Base-by-base conservation (phyloP, 2,329 filamentous ascomycete species). In the Penicillium sp. region DNA sequence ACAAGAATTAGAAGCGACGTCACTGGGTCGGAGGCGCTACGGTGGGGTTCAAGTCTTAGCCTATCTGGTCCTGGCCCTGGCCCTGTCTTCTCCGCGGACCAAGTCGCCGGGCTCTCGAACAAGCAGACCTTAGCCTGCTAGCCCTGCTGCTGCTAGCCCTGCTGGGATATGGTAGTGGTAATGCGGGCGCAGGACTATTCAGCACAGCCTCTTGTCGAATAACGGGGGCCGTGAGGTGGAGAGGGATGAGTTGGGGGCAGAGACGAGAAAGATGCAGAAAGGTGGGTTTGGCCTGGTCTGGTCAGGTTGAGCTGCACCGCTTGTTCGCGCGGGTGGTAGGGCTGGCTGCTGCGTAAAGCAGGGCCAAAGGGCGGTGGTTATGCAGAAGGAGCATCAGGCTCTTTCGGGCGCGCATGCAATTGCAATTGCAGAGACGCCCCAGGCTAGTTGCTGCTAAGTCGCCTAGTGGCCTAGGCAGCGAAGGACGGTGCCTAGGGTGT, bases 391-490 rank as follows among this genome's bases (percentile, higher is more conserved):
- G 15, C 39, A 29, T 29, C 24, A 29, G 39, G 39, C 3, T 42
- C 13, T 27, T 40, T 24, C 32, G 17, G 27, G 27, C 13, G 27
- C 27, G n/a, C n/a, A n/a, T 9, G 27, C 13, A 37, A 7, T 18
- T 37, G 18, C 34, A 37, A 10, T 39, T 26, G 37, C 21, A 42
- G 39, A 42, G 39, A 42, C 39, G 39, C 39, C 39, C 39, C 15
- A 15, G 23, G 12, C 15, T 13, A 29, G 26, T 29, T 26, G 9
- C 3, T 21, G 10, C 34, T 20, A n/a, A 13, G 5, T 5, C n/a
- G n/a, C n/a, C n/a, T 5, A 24, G 21, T 24, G 39, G 24, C n/a
- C 39, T 30, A 42, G 24, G 26, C 26, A 42, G 24, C 15, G 4
- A 29, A 6, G 4, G 7, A 12, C 23, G 39, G 7, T 29, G 39